Evolutionary conservation across 305 asterid species (phyloP).

Genomic region (Solanum hybrid): DNA sequence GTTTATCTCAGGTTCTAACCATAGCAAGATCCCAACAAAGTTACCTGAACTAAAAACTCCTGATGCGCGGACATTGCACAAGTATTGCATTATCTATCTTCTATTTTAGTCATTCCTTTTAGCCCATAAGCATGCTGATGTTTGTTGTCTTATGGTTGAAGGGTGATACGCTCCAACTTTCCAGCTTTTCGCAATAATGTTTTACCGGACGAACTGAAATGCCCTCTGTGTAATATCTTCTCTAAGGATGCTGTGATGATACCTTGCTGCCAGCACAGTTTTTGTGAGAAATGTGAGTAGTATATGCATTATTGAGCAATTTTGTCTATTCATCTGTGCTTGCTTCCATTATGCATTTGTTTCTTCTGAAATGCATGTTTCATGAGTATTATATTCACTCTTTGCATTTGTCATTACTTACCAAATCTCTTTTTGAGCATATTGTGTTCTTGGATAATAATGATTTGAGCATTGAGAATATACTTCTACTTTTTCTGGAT

Average conservation of each 20-base stretch:
- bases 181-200: constrained; percentile 27
- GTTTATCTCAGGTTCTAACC: constrained; percentile 33
- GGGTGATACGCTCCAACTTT: constrained; percentile 30
- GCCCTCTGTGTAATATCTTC: constrained; percentile 60
- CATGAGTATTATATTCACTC: not conserved
- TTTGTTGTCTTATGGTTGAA: constrained; percentile 15
- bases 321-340: not conserved
- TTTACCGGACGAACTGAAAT: constrained; percentile 63
- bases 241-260: constrained; percentile 89
- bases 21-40: constrained; percentile 23
- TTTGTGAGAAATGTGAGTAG: constrained; percentile 79
- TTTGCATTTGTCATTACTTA: not conserved
- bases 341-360: not conserved
- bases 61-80: constrained; percentile 30
- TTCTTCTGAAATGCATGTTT: not conserved
- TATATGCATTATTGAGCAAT: constrained; percentile 12
- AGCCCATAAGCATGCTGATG: constrained; percentile 18
- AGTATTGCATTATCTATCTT: constrained; percentile 23
- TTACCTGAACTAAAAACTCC: constrained; percentile 20
- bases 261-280: constrained; percentile 96
- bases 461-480: constrained; percentile 1
- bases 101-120: not conserved
- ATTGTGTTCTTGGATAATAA: not conserved
- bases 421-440: not conserved
- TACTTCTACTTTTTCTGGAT: not conserved